Evolutionary conservation across 2,329 filamentous ascomycete genomes (phyloP).

Genomic region (Phyllosticta ampelicida): DNA sequence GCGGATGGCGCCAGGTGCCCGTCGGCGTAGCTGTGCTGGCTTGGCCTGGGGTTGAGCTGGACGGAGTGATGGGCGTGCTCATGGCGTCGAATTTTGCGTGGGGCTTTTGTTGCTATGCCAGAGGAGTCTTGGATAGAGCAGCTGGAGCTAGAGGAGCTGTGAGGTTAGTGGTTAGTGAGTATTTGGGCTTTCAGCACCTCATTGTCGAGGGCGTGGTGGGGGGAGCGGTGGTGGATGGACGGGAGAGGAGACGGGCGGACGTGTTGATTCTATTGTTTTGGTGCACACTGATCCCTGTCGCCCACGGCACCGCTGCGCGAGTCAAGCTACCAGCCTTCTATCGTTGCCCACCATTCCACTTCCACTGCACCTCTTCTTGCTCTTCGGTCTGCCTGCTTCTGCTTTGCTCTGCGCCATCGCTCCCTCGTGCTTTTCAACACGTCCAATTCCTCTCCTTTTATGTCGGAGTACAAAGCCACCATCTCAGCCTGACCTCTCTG

Average conservation of each 20-base stretch:
- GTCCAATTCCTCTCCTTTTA: neutral
- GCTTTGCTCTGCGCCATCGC: neutral
- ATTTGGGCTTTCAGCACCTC: neutral
- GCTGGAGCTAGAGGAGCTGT: neutral
- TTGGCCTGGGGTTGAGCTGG: slow-evolving; percentile 6
- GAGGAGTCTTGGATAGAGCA: neutral
- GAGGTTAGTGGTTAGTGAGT: slow-evolving; percentile 6
- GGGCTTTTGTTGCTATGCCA: neutral
- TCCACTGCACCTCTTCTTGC: too few relatives aligned
- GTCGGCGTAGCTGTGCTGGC: slow-evolving; percentile 27
- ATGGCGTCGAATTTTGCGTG: slow-evolving; percentile 8
- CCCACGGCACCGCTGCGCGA: neutral
- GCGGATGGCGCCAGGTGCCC: slow-evolving; percentile 85
- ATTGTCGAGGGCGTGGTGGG: neutral
- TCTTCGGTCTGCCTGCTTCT: neutral
- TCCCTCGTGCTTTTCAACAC: neutral
- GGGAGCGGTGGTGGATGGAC: neutral
- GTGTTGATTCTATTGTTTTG: slow-evolving; percentile 11
- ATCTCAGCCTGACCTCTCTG: neutral
- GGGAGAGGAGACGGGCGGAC: neutral
- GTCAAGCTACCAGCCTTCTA: neutral
- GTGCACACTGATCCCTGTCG: slow-evolving; percentile 8
- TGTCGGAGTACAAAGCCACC: neutral
- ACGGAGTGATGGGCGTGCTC: slow-evolving; percentile 6
- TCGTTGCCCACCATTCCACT: neutral